phyloP scores from a whole-genome alignment of 495 filamentous ascomycete genomes.

The Talaromyces nanjingensis region DNA sequence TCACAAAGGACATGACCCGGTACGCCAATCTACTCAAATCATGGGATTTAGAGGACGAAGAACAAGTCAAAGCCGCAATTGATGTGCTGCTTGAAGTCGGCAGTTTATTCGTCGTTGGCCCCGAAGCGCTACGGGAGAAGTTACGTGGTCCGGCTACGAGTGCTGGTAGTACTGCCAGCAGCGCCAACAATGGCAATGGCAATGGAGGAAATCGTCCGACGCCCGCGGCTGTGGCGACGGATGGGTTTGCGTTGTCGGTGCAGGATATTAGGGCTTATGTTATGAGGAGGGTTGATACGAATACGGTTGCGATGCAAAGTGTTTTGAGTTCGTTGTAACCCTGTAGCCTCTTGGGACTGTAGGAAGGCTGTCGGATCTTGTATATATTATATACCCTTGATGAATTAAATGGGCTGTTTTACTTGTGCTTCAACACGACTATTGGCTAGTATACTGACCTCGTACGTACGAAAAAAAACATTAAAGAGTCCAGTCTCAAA shows the following conservation, averaged over 20 bases:
- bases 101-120: conserved; percentile 92
- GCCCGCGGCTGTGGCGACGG: conserved; percentile 12
- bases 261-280: conserved; percentile 79
- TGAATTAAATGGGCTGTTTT: not conserved
- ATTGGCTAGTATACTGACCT: too few relatives aligned
- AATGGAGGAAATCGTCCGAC: not conserved
- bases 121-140: conserved; percentile 78
- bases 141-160: conserved; percentile 42
- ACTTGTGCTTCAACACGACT: too few relatives aligned
- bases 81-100: conserved; percentile 89
- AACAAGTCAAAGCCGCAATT: conserved; percentile 48
- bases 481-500: too few relatives aligned
- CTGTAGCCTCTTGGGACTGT: not conserved
- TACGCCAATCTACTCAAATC: conserved; percentile 77
- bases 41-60: conserved; percentile 62
- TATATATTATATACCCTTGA: conserved; percentile 6
- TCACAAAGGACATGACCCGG: conserved; percentile 89
- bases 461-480: too few relatives aligned
- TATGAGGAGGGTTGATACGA: conserved; percentile 70
- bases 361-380: not conserved
- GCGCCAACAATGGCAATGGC: conserved; percentile 11
- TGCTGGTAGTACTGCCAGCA: conserved; percentile 12
- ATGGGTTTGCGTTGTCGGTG: conserved; percentile 41
- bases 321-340: conserved; percentile 55
- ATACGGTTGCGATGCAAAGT: conserved; percentile 71